Base-by-base conservation (phyloP, 1,139 yeast genomes). In the Taphrina communis region DNA sequence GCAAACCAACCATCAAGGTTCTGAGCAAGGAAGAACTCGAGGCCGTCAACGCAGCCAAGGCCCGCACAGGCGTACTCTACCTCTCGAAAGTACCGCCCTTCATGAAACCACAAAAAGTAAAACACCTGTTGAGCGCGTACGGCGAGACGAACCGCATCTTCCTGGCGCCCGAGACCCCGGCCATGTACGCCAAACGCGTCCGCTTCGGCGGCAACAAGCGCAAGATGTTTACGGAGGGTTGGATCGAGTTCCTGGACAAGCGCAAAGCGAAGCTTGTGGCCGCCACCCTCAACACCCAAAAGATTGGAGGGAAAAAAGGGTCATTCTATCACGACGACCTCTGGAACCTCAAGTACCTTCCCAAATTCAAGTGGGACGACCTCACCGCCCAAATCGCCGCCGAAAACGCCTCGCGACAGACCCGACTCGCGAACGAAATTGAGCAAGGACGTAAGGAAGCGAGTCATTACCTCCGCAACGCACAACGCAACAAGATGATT, bases 151-250 rank as follows among this genome's bases (percentile, higher is more conserved):
- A 91, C 73, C 83, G 99, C 72, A 80, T 94, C 14, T 95, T 89
- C 76, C 80, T 95, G 72, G 89, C 91, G 73, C 97, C 97, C 8
- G 99, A 94, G 78, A 91, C 89, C 73, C 83, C 87, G 9, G 81
- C 84, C 38, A 82, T 82, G 11, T 83, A 91, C 74, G 86, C 85
- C 65, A 83, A 84, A 69, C 82, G 99, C 75, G 87, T 90, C 19
- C 89, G 89, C 74, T 85, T 86, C 72, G 98, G 98, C 17, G 99
- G 99, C n/a, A 95, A 94, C 78, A 92, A 91, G 79, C 93, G 93
- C 80, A 84, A 84, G 76, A 88, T 85, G 78, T 95, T 85, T 76
- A 90, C 89, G 19, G 99, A 95, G 81, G 99, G 99, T 7, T 94
- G 99, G 99, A 95, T 90, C 7, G 99, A 94, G 78, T 95, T 90